These are phyloP conservation scores for Acmispon strigosus DNA, from an alignment of 306 rosid species.

Conservation along the genomic window DNA sequence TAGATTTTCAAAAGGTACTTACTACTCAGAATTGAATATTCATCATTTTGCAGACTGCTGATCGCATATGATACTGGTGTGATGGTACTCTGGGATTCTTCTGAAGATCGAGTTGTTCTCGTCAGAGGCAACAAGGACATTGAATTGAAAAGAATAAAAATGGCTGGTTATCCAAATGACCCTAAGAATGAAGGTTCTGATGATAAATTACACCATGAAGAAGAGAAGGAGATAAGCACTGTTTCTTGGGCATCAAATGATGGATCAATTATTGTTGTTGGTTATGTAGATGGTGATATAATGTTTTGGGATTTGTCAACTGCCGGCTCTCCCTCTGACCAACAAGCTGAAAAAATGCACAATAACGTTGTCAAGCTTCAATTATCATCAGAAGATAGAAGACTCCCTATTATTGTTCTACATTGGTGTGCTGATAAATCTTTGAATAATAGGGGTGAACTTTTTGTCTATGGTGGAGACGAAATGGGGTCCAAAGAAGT, in stretches of 20 bases:
- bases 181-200: slow-evolving; percentile 29
- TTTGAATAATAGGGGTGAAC: slow-evolving; percentile 39
- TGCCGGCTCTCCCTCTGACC: slow-evolving; percentile 32
- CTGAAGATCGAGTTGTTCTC: slow-evolving; percentile 61
- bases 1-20: no score
- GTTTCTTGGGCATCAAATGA: slow-evolving; percentile 78
- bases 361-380: slow-evolving; percentile 68
- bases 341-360: slow-evolving; percentile 30
- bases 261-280: slow-evolving; percentile 72
- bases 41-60: slow-evolving; percentile 57
- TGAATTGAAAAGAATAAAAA: slow-evolving; percentile 35
- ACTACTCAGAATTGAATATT: no score
- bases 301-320: slow-evolving; percentile 73
- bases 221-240: slow-evolving; percentile 71
- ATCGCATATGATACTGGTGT: slow-evolving; percentile 79
- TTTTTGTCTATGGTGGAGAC: slow-evolving; percentile 83
- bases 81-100: slow-evolving; percentile 85
- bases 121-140: slow-evolving; percentile 63
- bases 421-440: slow-evolving; percentile 52
- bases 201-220: slow-evolving; percentile 36
- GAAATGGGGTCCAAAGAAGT: slow-evolving; percentile 86
- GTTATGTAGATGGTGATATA: slow-evolving; percentile 91
- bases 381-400: slow-evolving; percentile 55
- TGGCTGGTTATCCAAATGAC: slow-evolving; percentile 30
- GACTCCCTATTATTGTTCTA: slow-evolving; percentile 68